Percentiles rank a stretch among this genome's conserved stretches.
These are phyloP conservation scores for Lentinula detonsa DNA, from an alignment of 768 basidiomycete species.

Conservation along the genomic window DNA sequence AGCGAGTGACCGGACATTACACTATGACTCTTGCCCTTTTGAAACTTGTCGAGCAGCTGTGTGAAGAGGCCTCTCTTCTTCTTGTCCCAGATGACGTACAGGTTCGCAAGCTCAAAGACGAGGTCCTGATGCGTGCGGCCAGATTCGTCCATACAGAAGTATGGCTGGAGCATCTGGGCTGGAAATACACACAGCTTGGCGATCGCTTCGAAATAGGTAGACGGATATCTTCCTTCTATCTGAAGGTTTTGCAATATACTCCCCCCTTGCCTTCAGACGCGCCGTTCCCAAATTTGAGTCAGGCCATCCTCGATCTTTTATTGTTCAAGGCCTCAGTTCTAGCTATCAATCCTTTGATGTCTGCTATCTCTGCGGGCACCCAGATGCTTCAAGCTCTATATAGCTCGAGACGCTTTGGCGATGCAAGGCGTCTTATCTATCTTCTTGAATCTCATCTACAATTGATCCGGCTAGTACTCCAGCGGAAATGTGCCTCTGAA, in stretches of 20 bases:
- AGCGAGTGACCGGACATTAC: conserved; percentile 69
- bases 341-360: conserved; percentile 75
- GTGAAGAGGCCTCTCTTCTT: conserved; percentile 64
- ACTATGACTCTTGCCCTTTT: conserved; percentile 79
- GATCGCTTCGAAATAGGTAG: conserved; percentile 82
- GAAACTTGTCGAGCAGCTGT: conserved; percentile 68
- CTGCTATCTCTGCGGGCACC: conserved; percentile 57
- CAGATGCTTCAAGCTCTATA: conserved; percentile 57
- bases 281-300: conserved; percentile 57
- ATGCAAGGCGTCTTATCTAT: conserved; percentile 61
- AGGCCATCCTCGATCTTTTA: conserved; percentile 62
- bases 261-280: conserved; percentile 46
- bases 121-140: conserved; percentile 73
- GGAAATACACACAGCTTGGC: conserved; percentile 80
- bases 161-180: conserved; percentile 80
- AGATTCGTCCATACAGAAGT: conserved; percentile 81
- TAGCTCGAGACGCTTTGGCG: conserved; percentile 57
- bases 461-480: conserved; percentile 57
- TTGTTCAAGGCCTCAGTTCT: conserved; percentile 72
- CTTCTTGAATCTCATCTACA: conserved; percentile 64
- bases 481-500: conserved; percentile 49
- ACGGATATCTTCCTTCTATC: conserved; percentile 60
- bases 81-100: conserved; percentile 51
- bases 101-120: conserved; percentile 72
- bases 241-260: conserved; percentile 57